Evolutionary conservation across 169 alveolate species (phyloP), one percentile per base, ranked within the genome.

Genomic region (Cryptosporidium meleagridis): DNA sequence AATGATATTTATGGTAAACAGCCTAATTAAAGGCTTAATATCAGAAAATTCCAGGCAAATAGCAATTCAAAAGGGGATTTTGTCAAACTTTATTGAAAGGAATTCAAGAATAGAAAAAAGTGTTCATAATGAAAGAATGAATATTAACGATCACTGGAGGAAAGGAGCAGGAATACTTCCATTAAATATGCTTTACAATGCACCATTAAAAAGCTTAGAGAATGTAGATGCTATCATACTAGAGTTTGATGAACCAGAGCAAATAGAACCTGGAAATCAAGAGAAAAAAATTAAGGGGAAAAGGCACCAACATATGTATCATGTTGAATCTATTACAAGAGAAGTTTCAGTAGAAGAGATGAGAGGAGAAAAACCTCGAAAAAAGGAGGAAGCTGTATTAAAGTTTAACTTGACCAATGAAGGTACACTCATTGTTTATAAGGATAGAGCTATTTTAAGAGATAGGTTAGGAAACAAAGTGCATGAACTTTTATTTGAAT

Each of bases 191-290:
- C 53, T 80, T 9, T 80, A 80, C 68, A 80, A 65, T 65, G 89
- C 75, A 1, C 89, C 89, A 29, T 39, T 80, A 65, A 65, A 67
- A 12, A 62, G 48, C 12, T 39, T 80, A 4, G 89, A 80, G 59
- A 80, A 80, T 59, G 62, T 80, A 8, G 89, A 80, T 65, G 72
- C 89, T 10, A 80, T 80, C 44, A 65, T 80, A 23, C 62, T 80
- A 16, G 89, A 80, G 55, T 62, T 80, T 65, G 80, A 62, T 18
- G 69, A 80, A 5, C 39, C 45, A 44, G 75, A 80, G 0, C 26
- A 31, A 26, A 29, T 31, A 0, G 65, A 70, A n/a, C 6, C 67
- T 12, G 59, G 2, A 18, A 48, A n/a, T 44, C 8, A 31, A 59
- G 55, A 58, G 16, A 65, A 31, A 23, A 67, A 44, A 65, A 37